Base-by-base conservation (phyloP, 2,329 filamentous ascomycete genomes). In the Colletotrichum gigasporum region DNA sequence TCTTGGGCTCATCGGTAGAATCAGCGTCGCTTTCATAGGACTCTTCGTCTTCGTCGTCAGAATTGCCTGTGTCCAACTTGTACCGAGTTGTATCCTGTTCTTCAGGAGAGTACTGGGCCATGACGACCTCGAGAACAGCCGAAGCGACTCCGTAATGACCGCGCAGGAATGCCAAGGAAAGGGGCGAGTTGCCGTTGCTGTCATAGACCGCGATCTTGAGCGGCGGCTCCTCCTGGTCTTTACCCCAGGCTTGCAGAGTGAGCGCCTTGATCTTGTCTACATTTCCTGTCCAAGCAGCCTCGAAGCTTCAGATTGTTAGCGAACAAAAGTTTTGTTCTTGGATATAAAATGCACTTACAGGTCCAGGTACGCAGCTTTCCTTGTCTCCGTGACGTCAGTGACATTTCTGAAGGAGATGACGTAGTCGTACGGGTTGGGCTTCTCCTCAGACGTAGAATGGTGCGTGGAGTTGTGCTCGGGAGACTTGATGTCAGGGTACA, bases 231-330 rank as follows among this genome's bases (percentile, higher is more conserved):
- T 83, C 76, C 5, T 83, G 76, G 5, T 84, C 78, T 4, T 79
- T 72, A 11, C 85, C 83, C 86, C 89, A 91, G 2, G 84, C 77
- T 10, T 81, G 77, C 18, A 92, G 76, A 1, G 90, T 91, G 35
- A 92, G 78, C 12, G 78, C 74, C 71, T 91, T 92, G 74, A 95
- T 87, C 3, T 80, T 87, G 1, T 86, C 80, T 1, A 91, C 68
- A 68, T 96, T 86, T n/a, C 90, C 90, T 4, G 70, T 70, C 91
- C 91, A 96, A 4, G 87, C 87, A 34, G 91, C 91, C 71, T 95
- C 88, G 73, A 92, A 91, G 7, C 85, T 87, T 6, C n/a, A 10
- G 6, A 9, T 4, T 18, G 64, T 78, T 47, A 76, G 73, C n/a
- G 55, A 8, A 10, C n/a, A 7, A 5, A 18, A 11, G 7, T 16